Percentiles rank a stretch among this genome's conserved stretches.
Conservation (phyloP, 179 eudicot genomes). For the Nepenthes alata region DNA sequence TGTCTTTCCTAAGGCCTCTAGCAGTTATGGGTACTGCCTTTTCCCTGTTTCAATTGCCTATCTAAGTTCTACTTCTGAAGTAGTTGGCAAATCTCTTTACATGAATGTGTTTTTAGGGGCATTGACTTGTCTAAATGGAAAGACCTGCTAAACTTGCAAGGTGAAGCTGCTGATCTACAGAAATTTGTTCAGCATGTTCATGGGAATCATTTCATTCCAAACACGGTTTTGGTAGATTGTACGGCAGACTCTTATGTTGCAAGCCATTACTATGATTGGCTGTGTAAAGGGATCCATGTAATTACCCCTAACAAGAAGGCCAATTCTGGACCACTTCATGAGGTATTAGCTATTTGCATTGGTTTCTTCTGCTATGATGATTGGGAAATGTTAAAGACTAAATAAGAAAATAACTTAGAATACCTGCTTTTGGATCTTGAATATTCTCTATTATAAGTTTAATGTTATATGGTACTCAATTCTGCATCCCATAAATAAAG, state of each 20-base stretch:
- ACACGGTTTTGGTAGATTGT: slow-evolving; percentile 81
- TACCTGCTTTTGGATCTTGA: too few species aligned
- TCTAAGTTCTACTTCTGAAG: background rate
- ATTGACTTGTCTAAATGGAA: slow-evolving; percentile 86
- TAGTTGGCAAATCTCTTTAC: background rate
- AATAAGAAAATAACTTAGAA: too few species aligned
- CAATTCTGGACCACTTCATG: slow-evolving; percentile 98
- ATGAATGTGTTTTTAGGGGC: slow-evolving; percentile 31
- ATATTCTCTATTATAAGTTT: too few species aligned
- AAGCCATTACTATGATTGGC: slow-evolving; percentile 78
- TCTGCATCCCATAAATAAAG: too few species aligned
- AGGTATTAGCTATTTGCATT: slow-evolving; percentile 25
- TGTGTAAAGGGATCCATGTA: slow-evolving; percentile 74
- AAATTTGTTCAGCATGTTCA: slow-evolving; percentile 80
- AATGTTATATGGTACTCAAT: too few species aligned
- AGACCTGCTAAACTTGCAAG: slow-evolving; percentile 50
- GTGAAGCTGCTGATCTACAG: slow-evolving; percentile 66
- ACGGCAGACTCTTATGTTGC: slow-evolving; percentile 71
- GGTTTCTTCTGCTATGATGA: too few species aligned
- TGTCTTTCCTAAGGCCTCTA: background rate
- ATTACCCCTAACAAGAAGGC: slow-evolving; percentile 96
- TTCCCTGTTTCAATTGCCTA: background rate
- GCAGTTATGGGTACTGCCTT: background rate
- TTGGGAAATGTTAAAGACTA: too few species aligned
- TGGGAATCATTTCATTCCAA: slow-evolving; percentile 86